These are phyloP conservation scores for Podila verticillata DNA, from an alignment of 192 early-diverging fungal genomes.

Conservation along the genomic window DNA sequence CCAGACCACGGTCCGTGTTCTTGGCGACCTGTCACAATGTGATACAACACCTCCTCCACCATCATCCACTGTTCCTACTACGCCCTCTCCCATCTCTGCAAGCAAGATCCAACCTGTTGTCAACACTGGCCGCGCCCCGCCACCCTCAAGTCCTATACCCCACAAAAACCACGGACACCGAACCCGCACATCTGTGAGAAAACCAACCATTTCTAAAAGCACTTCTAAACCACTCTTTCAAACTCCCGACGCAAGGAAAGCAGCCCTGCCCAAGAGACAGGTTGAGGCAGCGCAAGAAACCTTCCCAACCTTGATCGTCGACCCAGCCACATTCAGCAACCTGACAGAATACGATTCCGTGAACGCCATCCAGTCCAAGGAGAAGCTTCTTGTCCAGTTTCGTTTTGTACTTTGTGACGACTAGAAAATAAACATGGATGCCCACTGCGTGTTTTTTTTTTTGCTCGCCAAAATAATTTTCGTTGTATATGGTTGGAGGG, in stretches of 20 bases:
- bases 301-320: slow-evolving; percentile 26
- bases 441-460: neutral
- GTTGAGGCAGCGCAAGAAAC: neutral
- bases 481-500: too few species aligned
- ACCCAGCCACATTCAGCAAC: slow-evolving; percentile 30
- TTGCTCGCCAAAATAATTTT: neutral
- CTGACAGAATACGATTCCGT: slow-evolving; percentile 27
- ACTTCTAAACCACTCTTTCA: too few species aligned
- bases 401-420: slow-evolving; percentile 35
- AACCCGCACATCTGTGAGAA: too few species aligned
- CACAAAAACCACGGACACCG: too few species aligned
- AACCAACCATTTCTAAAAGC: too few species aligned
- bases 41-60: neutral
- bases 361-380: slow-evolving; percentile 5
- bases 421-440: neutral
- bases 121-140: too few species aligned
- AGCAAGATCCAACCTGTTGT: too few species aligned
- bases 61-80: neutral
- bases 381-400: slow-evolving; percentile 20
- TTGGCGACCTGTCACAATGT: slow-evolving; percentile 26
- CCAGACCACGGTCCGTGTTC: slow-evolving; percentile 28
- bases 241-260: too few species aligned
- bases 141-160: too few species aligned
- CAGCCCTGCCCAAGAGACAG: too few species aligned
- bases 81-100: too few species aligned